Evolutionary conservation across 495 filamentous ascomycete species (phyloP).

Genomic region (Penicilliopsis zonata): DNA sequence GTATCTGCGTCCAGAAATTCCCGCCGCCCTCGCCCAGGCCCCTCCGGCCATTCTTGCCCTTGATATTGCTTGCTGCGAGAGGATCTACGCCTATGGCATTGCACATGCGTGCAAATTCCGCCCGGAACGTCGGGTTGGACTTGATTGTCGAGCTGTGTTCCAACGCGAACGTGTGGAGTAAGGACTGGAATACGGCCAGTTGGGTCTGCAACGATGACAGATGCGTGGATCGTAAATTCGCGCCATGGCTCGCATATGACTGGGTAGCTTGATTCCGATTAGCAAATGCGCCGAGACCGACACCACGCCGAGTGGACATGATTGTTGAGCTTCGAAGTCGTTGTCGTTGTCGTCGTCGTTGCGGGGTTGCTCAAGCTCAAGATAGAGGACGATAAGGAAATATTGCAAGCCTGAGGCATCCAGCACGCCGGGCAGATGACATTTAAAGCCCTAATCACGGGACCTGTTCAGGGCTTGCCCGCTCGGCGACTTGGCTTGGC

Average conservation of each 20-base stretch:
- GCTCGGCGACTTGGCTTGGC: too few relatives aligned
- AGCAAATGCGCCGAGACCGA: conserved; percentile 86
- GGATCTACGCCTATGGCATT: conserved; percentile 94
- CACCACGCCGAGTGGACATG: conserved; percentile 48
- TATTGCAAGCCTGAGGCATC: background rate
- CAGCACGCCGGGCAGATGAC: conserved; percentile 4
- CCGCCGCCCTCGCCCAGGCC: conserved; percentile 31
- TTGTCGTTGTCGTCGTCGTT: conserved; percentile 1
- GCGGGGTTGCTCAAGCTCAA: background rate
- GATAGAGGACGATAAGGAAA: background rate
- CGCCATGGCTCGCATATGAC: conserved; percentile 82
- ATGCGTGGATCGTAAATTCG: conserved; percentile 68
- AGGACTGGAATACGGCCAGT: conserved; percentile 86
- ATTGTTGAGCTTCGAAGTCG: conserved; percentile 2
- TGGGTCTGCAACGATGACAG: conserved; percentile 76
- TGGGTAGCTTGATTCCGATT: conserved; percentile 67
- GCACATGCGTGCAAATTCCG: conserved; percentile 98
- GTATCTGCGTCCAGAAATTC: conserved; percentile 85
- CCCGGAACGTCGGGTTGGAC: conserved; percentile 86
- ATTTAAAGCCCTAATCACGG: conserved; percentile 14
- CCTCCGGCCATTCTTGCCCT: conserved; percentile 34
- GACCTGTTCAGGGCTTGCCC: too few relatives aligned
- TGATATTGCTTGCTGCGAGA: conserved; percentile 58
- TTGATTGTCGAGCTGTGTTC: conserved; percentile 92
- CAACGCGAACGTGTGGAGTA: conserved; percentile 86